Evolutionary conservation across 1,139 yeast species (phyloP), one percentile per base, ranked within the genome.

Genomic region (Chernovozyma aurita): DNA sequence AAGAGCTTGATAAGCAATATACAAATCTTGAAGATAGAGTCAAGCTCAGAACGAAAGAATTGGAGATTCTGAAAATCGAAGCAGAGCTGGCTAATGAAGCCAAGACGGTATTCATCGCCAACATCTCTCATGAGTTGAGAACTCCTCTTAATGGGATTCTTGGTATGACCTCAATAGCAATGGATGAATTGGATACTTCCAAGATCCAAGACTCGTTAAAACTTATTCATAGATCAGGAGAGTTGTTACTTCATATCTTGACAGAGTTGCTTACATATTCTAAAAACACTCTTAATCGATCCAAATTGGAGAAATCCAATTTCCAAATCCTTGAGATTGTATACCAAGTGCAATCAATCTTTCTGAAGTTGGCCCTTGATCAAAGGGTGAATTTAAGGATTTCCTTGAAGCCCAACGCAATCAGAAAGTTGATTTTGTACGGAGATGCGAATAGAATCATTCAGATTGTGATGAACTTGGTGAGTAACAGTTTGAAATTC

Each of bases 31-130:
- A 92, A 60, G 95, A 87, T 46, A 73, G 96, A 43, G 97, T 92
- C n/a, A 74, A 78, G 37, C 80, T 80, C 31, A 75, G 97, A 53
- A 92, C 98, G 0, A 80, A 78, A 52, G 95, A 90, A 57, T 68
- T 90, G 33, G 96, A 88, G 56, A 85, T 83, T 1, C 94, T 95
- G 9, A 87, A 85, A 49, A 73, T 85, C 25, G 87, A 85, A 54
- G 97, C 97, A 0, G 97, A 90, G 59, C 76, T 83, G 27, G 97
- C 98, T 2, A 90, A 87, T 59, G 96, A 87, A 50, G 95, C 97
- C 7, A 90, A 90, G 52, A 85, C 96, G 0, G 86, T 87, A 13
- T 92, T 92, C 57, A 88, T 92, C 56, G 97, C 97, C 15, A 92
- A 90, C 55, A 88, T 92, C 27, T 88, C 97, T 0, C 97, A 92